These are phyloP conservation scores for Prunus davidiana DNA, from an alignment of 306 rosid genomes.

Conservation along the genomic window DNA sequence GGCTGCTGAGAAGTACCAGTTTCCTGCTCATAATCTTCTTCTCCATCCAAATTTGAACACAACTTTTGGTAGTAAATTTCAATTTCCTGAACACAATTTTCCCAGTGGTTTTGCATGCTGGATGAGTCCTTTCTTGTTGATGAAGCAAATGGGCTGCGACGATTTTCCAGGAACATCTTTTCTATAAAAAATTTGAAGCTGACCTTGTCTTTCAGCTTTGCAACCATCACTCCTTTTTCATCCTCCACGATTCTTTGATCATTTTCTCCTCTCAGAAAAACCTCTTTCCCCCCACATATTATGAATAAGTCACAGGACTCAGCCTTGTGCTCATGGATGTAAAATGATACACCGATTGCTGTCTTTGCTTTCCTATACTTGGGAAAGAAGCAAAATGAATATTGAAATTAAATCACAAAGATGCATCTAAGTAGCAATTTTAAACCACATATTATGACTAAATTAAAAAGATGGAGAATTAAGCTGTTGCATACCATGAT, in stretches of 20 bases:
- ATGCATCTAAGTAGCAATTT: not conserved
- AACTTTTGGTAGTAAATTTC: slow-evolving; percentile 53
- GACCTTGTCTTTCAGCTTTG: slow-evolving; percentile 41
- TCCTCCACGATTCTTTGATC: slow-evolving; percentile 65
- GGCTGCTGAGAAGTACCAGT: slow-evolving; percentile 19
- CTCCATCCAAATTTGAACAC: slow-evolving; percentile 42
- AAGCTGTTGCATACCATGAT: slow-evolving; percentile 27
- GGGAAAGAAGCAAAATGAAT: not conserved
- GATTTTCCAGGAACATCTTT: slow-evolving; percentile 48
- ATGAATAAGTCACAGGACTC: slow-evolving; percentile 65
- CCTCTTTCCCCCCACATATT: slow-evolving; percentile 74
- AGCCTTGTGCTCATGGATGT: slow-evolving; percentile 69
- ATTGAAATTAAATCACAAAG: not conserved
- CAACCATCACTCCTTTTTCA: slow-evolving; percentile 53
- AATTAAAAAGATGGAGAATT: not conserved
- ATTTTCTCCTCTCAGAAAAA: slow-evolving; percentile 44
- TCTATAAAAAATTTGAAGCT: slow-evolving; percentile 46
- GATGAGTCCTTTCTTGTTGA: slow-evolving; percentile 34
- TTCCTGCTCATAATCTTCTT: slow-evolving; percentile 29
- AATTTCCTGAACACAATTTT: slow-evolving; percentile 46
- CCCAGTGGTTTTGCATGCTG: slow-evolving; percentile 55
- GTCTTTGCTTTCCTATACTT: slow-evolving; percentile 60
- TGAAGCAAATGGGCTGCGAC: slow-evolving; percentile 31
- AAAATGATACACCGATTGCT: slow-evolving; percentile 63
- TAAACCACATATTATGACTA: not conserved